A percentile compares a stretch with the other conserved stretches of the same genome.
These are phyloP conservation scores for Colletotrichum orchidophilum DNA, from an alignment of 2,329 filamentous ascomycete genomes.

Conservation along the genomic window DNA sequence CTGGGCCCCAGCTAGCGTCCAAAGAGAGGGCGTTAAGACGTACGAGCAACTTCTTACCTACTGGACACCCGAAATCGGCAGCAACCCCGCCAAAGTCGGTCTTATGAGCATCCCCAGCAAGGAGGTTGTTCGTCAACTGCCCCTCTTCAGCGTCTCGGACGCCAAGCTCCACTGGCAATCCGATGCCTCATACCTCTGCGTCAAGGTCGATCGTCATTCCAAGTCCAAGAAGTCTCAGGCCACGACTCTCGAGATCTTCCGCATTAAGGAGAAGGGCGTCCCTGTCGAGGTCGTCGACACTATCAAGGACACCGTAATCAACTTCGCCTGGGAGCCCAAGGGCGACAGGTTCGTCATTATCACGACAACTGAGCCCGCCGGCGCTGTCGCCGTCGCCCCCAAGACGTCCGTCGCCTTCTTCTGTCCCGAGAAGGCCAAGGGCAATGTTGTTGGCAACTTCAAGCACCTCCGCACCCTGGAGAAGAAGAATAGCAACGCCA, in stretches of 20 bases:
- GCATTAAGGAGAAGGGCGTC: constrained; percentile 95
- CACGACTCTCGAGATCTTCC: constrained; percentile 98
- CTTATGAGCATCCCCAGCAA: constrained; percentile 97
- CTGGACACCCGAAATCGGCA: constrained; percentile 98
- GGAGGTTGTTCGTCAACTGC: constrained; percentile 91
- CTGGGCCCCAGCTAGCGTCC: constrained; percentile 87
- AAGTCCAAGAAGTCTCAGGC: constrained; percentile 99
- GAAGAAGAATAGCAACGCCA: constrained; percentile 99
- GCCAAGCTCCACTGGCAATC: constrained; percentile 99
- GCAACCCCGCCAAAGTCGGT: constrained; percentile 96
- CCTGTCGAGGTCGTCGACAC: constrained; percentile 97
- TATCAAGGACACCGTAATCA: constrained; percentile 98
- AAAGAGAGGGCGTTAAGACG: constrained; percentile 84
- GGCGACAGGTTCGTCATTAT: constrained; percentile 97
- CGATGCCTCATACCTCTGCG: constrained; percentile 90
- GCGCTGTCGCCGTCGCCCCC: constrained; percentile 82
- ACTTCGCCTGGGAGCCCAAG: constrained; percentile 99
- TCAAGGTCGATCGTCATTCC: constrained; percentile 98
- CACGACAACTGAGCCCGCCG: constrained; percentile 85
- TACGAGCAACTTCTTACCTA: constrained; percentile 98
- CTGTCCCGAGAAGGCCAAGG: constrained; percentile 95
- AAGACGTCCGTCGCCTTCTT: constrained; percentile 98
- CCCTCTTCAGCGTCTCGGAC: constrained; percentile 97
- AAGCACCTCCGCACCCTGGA: constrained; percentile 94
- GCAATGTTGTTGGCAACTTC: constrained; percentile 84